Conservation (phyloP, 1,139 yeast species). For the Saccharomyces hybrid region DNA sequence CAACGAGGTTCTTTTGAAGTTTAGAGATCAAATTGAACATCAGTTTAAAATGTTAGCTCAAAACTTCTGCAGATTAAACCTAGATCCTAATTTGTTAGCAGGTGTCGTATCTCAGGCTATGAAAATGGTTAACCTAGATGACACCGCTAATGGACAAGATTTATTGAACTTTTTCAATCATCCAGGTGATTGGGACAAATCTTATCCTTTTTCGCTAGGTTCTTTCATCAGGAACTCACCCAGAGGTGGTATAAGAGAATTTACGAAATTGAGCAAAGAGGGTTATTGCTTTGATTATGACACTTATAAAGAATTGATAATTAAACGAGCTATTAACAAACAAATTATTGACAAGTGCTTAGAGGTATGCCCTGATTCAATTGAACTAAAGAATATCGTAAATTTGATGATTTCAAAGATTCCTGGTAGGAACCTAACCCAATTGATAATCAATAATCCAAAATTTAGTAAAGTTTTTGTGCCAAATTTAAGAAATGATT, state of each 20-base stretch:
- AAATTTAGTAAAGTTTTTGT: conserved; percentile 13
- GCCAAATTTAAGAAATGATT: conserved; percentile 22
- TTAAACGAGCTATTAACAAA: conserved; percentile 14
- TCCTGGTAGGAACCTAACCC: conserved; percentile 11
- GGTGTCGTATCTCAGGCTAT: conserved; percentile 28
- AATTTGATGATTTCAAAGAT: conserved; percentile 19
- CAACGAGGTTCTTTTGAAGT: conserved; percentile 32
- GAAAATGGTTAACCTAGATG: conserved; percentile 15
- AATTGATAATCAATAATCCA: conserved; percentile 13
- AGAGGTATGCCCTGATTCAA: conserved; percentile 17
- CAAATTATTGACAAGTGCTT: conserved; percentile 17
- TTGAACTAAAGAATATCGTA: conserved; percentile 17
- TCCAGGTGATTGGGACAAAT: conserved; percentile 32
- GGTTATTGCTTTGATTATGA: conserved; percentile 31
- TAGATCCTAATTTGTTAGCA: conserved; percentile 21
- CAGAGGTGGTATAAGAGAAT: conserved; percentile 24
- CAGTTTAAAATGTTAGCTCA: conserved; percentile 19
- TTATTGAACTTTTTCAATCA: conserved; percentile 19
- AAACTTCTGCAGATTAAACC: conserved; percentile 22
- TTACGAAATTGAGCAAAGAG: conserved; percentile 18
- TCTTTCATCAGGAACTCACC: conserved; percentile 22
- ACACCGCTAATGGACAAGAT: conserved; percentile 16
- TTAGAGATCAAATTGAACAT: conserved; percentile 25
- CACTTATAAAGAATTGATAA: conserved; percentile 25
- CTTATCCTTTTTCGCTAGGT: conserved; percentile 27